Conservation (phyloP, 2,329 filamentous ascomycete species). For the Cladophialophora carrionii region DNA sequence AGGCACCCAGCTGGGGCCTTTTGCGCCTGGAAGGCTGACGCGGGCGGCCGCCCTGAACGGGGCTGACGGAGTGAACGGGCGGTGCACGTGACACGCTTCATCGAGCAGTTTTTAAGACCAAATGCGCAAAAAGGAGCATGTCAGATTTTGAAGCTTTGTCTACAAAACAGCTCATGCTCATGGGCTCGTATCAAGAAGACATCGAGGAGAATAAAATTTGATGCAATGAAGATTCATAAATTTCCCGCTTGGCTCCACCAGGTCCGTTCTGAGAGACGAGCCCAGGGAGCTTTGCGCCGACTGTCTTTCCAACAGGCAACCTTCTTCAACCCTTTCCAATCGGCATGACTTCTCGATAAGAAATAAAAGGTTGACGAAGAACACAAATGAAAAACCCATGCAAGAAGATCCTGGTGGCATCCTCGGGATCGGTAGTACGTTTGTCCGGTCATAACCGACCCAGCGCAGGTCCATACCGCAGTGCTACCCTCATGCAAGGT, state of each 20-base stretch:
- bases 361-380: background rate
- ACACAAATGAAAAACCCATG: background rate
- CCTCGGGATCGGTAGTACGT: too few relatives aligned
- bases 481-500: too few relatives aligned
- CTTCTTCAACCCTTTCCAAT: conserved; percentile 1
- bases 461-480: too few relatives aligned
- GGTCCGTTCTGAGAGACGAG: background rate
- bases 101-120: too few relatives aligned
- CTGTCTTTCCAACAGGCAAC: background rate
- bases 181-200: conserved; percentile 1
- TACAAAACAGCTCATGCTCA: conserved; percentile 6
- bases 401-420: too few relatives aligned
- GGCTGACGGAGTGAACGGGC: too few relatives aligned
- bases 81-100: too few relatives aligned
- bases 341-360: background rate
- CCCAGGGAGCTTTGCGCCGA: background rate
- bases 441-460: too few relatives aligned
- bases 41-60: too few relatives aligned
- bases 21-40: background rate
- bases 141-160: background rate
- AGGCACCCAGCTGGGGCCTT: background rate
- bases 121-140: background rate
- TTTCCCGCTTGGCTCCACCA: background rate
- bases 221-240: conserved; percentile 7
- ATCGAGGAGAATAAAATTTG: background rate